phyloP scores from a whole-genome alignment of 2,329 filamentous ascomycete species.

The Grosmannia serpens region DNA sequence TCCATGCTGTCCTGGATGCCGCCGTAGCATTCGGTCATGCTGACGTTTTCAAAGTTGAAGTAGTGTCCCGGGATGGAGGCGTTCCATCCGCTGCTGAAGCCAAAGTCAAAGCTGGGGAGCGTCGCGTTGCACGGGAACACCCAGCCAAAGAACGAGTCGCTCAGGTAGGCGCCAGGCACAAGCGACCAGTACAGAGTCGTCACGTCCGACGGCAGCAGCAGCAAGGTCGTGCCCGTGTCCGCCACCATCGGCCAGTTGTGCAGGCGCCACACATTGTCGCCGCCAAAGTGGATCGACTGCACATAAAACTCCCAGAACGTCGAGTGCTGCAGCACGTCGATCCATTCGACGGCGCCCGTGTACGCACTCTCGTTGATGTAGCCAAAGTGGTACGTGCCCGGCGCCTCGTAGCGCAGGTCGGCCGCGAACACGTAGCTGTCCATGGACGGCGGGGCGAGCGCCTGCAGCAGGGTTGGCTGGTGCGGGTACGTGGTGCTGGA shows the following conservation, averaged over 20 bases:
- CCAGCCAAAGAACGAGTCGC: conserved; percentile 32
- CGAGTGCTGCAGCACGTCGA: conserved; percentile 37
- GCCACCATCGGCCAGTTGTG: conserved; percentile 41
- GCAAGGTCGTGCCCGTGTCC: conserved; percentile 58
- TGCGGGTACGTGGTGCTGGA: conserved; percentile 31
- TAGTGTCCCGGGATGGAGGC: conserved; percentile 38
- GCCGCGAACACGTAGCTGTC: conserved; percentile 33
- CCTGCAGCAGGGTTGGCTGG: conserved; percentile 32
- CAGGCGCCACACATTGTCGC: conserved; percentile 23
- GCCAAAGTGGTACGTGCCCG: conserved; percentile 41
- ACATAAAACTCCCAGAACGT: conserved; percentile 29
- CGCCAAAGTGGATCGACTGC: conserved; percentile 22
- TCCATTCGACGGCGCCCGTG: conserved; percentile 31
- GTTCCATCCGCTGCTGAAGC: conserved; percentile 30
- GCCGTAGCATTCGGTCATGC: conserved; percentile 54
- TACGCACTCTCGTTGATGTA: conserved; percentile 29
- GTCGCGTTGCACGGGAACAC: conserved; percentile 38
- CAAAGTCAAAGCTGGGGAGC: conserved; percentile 41
- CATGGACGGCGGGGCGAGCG: conserved; percentile 28
- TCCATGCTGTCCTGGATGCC: conserved; percentile 53
- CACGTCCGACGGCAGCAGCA: conserved; percentile 47
- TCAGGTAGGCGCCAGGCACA: conserved; percentile 40
- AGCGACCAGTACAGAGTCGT: conserved; percentile 47
- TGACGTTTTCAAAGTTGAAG: conserved; percentile 36
- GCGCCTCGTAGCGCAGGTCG: conserved; percentile 35